Conservation (phyloP, 2,329 filamentous ascomycete genomes). For the Hymenoscyphus occultus region DNA sequence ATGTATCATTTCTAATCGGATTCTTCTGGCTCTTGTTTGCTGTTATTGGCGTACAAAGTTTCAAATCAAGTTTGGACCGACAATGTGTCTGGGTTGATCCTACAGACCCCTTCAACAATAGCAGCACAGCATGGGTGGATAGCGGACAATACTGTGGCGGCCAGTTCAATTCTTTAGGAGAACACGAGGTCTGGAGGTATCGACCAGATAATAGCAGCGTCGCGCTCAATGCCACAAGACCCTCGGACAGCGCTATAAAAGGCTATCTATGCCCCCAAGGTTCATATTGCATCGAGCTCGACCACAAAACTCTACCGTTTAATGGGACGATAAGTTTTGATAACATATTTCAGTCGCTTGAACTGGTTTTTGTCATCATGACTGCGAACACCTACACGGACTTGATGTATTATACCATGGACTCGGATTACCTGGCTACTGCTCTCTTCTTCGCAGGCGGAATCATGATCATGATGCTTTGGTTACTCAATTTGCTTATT, state of each 20-base stretch:
- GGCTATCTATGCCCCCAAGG: constrained; percentile 84
- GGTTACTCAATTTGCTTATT: constrained; percentile 91
- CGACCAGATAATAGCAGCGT: constrained; percentile 20
- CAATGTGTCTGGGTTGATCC: constrained; percentile 77
- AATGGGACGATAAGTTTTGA: constrained; percentile 91
- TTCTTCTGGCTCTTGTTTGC: constrained; percentile 99
- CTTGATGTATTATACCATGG: constrained; percentile 87
- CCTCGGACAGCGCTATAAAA: constrained; percentile 60
- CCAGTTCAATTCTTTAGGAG: constrained; percentile 59
- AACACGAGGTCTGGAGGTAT: constrained; percentile 63
- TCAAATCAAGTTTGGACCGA: constrained; percentile 77
- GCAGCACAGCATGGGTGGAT: constrained; percentile 56
- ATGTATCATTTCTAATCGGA: constrained; percentile 88
- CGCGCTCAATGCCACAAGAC: constrained; percentile 41
- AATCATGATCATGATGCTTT: constrained; percentile 91
- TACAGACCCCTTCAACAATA: constrained; percentile 48
- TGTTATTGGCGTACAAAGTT: constrained; percentile 94
- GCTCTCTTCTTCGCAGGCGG: constrained; percentile 72
- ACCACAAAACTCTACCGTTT: constrained; percentile 60
- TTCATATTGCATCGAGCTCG: constrained; percentile 76
- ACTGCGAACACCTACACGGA: constrained; percentile 96
- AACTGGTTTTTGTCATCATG: constrained; percentile 97
- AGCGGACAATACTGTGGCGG: constrained; percentile 82
- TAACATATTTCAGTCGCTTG: constrained; percentile 86
- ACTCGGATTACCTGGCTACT: constrained; percentile 85